Percentiles rank a stretch among this genome's conserved stretches.
Evolutionary conservation across 2,329 filamentous ascomycete species (phyloP).

Genomic region (Corinectria fuckeliana): DNA sequence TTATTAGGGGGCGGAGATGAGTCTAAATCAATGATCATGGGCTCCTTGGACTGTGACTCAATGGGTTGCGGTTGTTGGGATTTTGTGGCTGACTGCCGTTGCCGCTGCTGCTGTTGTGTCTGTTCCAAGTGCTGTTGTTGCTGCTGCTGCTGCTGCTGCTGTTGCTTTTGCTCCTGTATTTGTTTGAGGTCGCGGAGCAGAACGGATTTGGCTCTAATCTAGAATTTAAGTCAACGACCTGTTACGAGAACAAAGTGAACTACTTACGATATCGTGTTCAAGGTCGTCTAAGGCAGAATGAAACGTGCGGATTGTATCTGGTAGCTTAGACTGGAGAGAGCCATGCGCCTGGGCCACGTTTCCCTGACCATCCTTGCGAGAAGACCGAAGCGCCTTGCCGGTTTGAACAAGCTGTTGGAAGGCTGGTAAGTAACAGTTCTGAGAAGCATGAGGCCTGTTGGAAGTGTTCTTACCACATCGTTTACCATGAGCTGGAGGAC

Average conservation of each 20-base stretch:
- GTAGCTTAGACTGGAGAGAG: constrained; percentile 50
- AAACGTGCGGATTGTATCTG: constrained; percentile 55
- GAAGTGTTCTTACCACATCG: constrained; percentile 55
- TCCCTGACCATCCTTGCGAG: constrained; percentile 53
- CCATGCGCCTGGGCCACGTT: constrained; percentile 43
- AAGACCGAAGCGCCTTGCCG: constrained; percentile 61
- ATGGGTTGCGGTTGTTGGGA: constrained; percentile 39
- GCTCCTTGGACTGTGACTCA: constrained; percentile 45
- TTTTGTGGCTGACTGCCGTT: constrained; percentile 16
- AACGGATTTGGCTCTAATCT: constrained; percentile 60
- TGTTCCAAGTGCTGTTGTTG: constrained; percentile 1
- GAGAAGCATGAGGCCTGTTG: not conserved
- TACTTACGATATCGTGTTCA: constrained; percentile 62
- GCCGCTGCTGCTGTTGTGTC: constrained; percentile 44
- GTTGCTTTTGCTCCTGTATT: constrained; percentile 39
- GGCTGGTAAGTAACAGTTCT: constrained; percentile 15
- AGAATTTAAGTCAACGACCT: constrained; percentile 12
- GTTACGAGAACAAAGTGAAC: too few species aligned
- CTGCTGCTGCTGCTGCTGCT: constrained; percentile 23
- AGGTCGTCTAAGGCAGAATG: constrained; percentile 62
- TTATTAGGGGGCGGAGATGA: constrained; percentile 43
- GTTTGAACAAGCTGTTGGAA: constrained; percentile 60
- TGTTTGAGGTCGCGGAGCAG: constrained; percentile 60
- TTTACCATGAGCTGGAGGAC: constrained; percentile 61
- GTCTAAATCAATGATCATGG: constrained; percentile 46